Evolutionary conservation across 257 asterid genomes (phyloP), one percentile per base, ranked within the genome.

Genomic region (Gentiana dahurica): DNA sequence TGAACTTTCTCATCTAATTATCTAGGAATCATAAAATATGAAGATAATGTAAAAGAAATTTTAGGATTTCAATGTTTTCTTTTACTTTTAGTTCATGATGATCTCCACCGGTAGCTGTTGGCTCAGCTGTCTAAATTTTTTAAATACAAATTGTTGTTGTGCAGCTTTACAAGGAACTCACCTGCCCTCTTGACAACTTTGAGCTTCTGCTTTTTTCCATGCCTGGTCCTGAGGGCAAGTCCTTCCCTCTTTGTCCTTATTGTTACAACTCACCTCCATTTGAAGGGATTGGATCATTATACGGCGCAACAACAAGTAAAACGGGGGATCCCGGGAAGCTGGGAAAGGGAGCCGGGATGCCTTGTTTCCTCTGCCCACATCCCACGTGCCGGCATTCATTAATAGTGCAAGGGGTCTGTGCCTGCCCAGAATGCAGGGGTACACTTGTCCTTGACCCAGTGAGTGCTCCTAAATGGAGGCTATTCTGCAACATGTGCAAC

Each of bases 331-430:
- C 83, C 15, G 68, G 38, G 46, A 77, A 73, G 62, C 48, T 63
- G 49, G 89, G 97, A 34, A 89, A 89, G 72, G 97, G 97, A 56
- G 94, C 75, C 2, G 97, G 97, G 52, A 89, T 89, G 97, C 94
- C 97, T 13, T 89, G 97, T 63, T 83, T 81, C 80, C 95, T 83
- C 54, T 89, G 97, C 68, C 97, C 95, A 41, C 97, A 89, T 66
- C 90, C 97, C 3, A 81, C 94, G 0, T 89, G 97, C 69, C 83
- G 48, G 56, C 97, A 89, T 65, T 89, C 97, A 48, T 65, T 89
- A 82, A 76, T 85, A 55, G 72, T 95, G 10, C 91, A 77, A 75
- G 97, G 97, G 10, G 87, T 89, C 32, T 89, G 97, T 62, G 97
- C 89, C 61, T 89, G 97, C 68, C 97, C 97, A 6, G 97, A 89